phyloP scores from a whole-genome alignment of 805 yeast species.

The Yarrowia phangngaensis region DNA sequence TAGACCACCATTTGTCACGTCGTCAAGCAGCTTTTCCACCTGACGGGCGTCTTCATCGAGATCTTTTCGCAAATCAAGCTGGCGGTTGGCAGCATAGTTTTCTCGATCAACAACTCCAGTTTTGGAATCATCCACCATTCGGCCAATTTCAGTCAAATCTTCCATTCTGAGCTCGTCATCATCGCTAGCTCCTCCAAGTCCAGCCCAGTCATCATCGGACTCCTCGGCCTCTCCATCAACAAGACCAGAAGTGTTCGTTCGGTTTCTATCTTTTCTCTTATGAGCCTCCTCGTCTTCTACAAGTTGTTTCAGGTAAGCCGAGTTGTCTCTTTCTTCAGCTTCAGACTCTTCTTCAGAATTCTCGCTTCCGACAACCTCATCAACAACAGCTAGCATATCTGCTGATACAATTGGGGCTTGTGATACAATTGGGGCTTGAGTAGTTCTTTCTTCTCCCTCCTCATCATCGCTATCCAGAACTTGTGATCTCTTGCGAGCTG shows the following conservation, averaged over 20 bases:
- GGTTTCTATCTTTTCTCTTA: background rate
- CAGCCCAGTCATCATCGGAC: slow-evolving; percentile 37
- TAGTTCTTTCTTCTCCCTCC: background rate
- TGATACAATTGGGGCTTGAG: slow-evolving; percentile 1
- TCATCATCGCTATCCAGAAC: no score
- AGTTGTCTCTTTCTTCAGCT: slow-evolving; percentile 1
- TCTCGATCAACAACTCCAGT: slow-evolving; percentile 27
- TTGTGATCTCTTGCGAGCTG: background rate
- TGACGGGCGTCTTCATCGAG: slow-evolving; percentile 30
- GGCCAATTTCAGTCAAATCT: slow-evolving; percentile 30
- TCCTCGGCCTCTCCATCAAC: slow-evolving; percentile 36
- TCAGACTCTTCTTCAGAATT: background rate
- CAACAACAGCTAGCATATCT: no score
- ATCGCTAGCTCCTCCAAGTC: slow-evolving; percentile 35
- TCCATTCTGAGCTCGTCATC: slow-evolving; percentile 30
- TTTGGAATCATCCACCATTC: slow-evolving; percentile 32
- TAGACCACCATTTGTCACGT: slow-evolving; percentile 33
- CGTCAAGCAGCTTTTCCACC: slow-evolving; percentile 33
- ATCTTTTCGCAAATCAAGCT: slow-evolving; percentile 31
- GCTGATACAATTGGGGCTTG: slow-evolving; percentile 26
- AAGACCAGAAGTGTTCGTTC: slow-evolving; percentile 26
- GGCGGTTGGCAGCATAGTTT: slow-evolving; percentile 28
- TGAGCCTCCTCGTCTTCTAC: slow-evolving; percentile 3
- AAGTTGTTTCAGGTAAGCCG: slow-evolving; percentile 3
- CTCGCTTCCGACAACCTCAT: background rate